Evolutionary conservation across 176 grass and related monocot species (phyloP).

Genomic region (Carex littledalei): DNA sequence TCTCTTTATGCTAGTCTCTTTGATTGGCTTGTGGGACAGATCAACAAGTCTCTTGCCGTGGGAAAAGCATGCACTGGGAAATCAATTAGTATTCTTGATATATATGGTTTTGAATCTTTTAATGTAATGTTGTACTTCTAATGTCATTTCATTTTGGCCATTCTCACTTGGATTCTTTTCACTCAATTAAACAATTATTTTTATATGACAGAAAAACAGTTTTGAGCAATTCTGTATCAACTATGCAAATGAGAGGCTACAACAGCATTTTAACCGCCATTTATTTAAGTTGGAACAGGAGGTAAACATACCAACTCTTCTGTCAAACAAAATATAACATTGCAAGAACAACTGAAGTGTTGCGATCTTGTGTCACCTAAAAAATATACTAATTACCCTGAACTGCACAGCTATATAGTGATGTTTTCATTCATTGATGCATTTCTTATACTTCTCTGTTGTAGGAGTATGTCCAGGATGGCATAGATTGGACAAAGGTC

Average conservation of each 20-base stretch:
- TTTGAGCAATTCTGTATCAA: constrained; percentile 99
- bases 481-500: constrained; percentile 98
- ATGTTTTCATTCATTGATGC: not conserved
- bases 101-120: constrained; percentile 99
- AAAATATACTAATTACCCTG: not conserved
- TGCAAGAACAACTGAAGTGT: not conserved
- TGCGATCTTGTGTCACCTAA: not conserved
- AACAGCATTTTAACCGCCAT: constrained; percentile 99
- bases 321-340: not conserved
- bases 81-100: constrained; percentile 99
- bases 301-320: constrained; percentile 13
- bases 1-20: constrained; percentile 94
- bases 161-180: not conserved
- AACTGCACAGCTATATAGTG: not conserved
- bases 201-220: constrained; percentile 67
- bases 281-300: constrained; percentile 99
- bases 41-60: constrained; percentile 91
- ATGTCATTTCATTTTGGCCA: not conserved
- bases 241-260: constrained; percentile 96
- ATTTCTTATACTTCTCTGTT: constrained; percentile 9
- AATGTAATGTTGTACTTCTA: constrained; percentile 21
- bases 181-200: not conserved
- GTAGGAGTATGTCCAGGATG: constrained; percentile 88
- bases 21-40: constrained; percentile 96
- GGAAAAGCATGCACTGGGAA: constrained; percentile 84